phyloP scores from a whole-genome alignment of 345 rosid genomes.

The Sapria himalayana region DNA sequence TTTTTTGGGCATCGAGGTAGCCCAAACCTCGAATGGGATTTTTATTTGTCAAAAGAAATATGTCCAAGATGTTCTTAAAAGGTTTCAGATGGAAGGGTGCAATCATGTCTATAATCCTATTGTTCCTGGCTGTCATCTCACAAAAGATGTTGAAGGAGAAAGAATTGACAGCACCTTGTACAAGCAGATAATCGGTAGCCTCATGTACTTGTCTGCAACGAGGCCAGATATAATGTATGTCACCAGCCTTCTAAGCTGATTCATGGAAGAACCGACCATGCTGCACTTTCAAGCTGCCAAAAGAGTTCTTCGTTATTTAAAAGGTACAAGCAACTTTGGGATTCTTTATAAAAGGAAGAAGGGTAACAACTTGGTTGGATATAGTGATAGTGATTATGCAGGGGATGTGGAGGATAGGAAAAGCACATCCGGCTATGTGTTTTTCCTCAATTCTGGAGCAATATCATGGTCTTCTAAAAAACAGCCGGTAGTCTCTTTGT shows the following conservation, averaged over 20 bases:
- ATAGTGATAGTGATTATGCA: not conserved
- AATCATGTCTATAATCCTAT: not conserved
- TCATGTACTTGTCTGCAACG: not conserved
- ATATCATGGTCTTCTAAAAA: not conserved
- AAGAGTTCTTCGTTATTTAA: not conserved
- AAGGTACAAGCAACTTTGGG: not conserved
- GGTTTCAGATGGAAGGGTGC: not conserved
- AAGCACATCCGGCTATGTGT: not conserved
- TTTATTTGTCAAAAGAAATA: not conserved
- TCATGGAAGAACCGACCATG: not conserved
- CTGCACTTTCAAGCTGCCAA: not conserved
- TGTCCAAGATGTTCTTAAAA: not conserved
- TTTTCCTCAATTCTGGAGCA: not conserved
- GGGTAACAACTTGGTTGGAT: not conserved
- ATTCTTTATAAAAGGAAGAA: not conserved
- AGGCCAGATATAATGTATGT: not conserved
- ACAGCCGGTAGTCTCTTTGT: too few species aligned
- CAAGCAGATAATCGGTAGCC: not conserved
- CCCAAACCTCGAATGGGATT: not conserved
- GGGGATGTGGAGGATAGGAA: not conserved
- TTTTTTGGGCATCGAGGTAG: not conserved
- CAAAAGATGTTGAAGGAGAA: not conserved
- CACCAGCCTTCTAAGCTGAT: not conserved
- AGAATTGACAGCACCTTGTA: not conserved
- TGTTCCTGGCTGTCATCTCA: not conserved